phyloP scores from a whole-genome alignment of 306 rosid species.

The Pyrus pyrifolia region DNA sequence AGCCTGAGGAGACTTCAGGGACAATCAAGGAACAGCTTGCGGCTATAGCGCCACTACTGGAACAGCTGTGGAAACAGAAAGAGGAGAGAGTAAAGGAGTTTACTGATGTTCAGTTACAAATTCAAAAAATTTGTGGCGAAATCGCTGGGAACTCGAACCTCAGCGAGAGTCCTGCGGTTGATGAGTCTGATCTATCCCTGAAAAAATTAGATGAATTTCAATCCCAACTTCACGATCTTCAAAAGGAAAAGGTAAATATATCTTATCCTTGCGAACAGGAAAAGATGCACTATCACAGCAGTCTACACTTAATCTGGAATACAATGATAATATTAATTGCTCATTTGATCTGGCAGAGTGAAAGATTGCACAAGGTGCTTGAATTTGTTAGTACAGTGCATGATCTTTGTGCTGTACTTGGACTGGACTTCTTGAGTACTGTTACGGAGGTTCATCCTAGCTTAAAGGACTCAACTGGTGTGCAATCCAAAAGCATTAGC shows the following conservation, averaged over 20 bases:
- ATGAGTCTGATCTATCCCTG: constrained; percentile 76
- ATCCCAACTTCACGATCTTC: constrained; percentile 89
- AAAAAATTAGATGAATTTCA: constrained; percentile 86
- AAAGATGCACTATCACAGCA: not conserved
- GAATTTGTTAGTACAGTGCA: constrained; percentile 86
- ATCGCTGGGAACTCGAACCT: constrained; percentile 65
- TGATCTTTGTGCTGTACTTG: constrained; percentile 95
- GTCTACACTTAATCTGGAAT: constrained; percentile 1
- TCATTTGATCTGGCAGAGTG: constrained; percentile 54
- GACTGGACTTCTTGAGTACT: constrained; percentile 90
- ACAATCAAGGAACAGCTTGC: constrained; percentile 65
- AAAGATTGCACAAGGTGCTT: constrained; percentile 81
- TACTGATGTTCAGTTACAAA: constrained; percentile 82
- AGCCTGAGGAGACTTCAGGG: constrained; percentile 51
- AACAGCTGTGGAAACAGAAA: constrained; percentile 83
- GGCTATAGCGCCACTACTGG: constrained; percentile 86
- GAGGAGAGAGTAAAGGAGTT: constrained; percentile 86
- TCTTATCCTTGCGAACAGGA: not conserved
- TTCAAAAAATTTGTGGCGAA: constrained; percentile 90
- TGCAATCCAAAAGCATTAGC: constrained; percentile 94
- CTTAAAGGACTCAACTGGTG: constrained; percentile 81
- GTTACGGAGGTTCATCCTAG: constrained; percentile 98
- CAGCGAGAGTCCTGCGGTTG: constrained; percentile 50
- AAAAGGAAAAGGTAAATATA: constrained; percentile 78
- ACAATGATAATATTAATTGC: constrained; percentile 16